Percentiles rank a stretch among this genome's conserved stretches.
Evolutionary conservation across 148 eudicot genomes (phyloP).

Genomic region (Heliosperma pusillum): DNA sequence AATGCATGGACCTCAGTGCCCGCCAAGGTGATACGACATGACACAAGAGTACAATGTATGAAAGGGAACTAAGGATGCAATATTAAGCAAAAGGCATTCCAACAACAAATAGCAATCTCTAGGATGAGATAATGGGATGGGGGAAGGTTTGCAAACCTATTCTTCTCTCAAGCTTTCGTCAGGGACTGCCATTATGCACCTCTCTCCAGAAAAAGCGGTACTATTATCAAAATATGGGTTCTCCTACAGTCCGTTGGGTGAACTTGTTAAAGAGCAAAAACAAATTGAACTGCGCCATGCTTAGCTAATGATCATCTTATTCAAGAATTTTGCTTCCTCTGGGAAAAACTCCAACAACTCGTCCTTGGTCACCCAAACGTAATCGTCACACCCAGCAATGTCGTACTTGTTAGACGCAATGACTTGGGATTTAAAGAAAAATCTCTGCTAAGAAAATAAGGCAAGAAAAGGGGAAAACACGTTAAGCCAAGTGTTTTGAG

Average conservation of each 20-base stretch:
- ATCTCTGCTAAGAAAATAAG: slow-evolving; percentile 42
- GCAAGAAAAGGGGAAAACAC: background rate
- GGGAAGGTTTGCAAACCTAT: background rate
- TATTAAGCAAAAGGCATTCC: too few species aligned
- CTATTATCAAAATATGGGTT: too few species aligned
- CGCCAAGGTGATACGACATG: too few species aligned
- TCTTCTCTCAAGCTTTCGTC: background rate
- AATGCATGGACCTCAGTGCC: too few species aligned
- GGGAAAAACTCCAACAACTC: slow-evolving; percentile 84
- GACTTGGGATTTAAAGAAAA: slow-evolving; percentile 94
- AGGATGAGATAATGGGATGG: background rate
- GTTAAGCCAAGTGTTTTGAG: too few species aligned
- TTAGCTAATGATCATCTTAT: slow-evolving; percentile 77
- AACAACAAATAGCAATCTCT: too few species aligned
- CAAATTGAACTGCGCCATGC: background rate
- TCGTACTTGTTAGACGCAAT: slow-evolving; percentile 59
- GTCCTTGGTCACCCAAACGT: slow-evolving; percentile 85
- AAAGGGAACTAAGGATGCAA: too few species aligned
- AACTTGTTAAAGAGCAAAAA: too few species aligned
- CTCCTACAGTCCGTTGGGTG: too few species aligned
- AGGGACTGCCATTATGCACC: background rate
- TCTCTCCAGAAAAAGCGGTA: background rate
- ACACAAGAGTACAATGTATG: too few species aligned
- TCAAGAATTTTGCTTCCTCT: slow-evolving; percentile 65
- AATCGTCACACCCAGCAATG: slow-evolving; percentile 62